Percentiles rank a stretch among this genome's conserved stretches.
These are phyloP conservation scores for Barnettozyma botsteinii DNA, from an alignment of 805 yeast species.

Conservation along the genomic window DNA sequence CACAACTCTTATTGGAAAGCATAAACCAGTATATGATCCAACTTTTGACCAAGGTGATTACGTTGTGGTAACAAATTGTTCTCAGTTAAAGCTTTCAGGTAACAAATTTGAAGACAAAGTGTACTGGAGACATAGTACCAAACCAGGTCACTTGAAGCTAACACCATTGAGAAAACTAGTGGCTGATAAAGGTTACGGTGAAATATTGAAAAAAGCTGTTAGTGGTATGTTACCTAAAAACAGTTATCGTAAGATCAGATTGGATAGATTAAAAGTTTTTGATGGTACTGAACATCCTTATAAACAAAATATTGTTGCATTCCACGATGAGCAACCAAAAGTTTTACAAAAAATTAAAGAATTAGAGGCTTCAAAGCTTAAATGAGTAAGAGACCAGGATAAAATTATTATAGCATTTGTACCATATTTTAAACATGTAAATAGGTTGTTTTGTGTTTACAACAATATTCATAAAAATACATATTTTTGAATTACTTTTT, in stretches of 20 bases:
- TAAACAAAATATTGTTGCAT: conserved; percentile 74
- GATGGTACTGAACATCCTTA: conserved; percentile 91
- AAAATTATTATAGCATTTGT: neutral
- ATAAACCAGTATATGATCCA: conserved; percentile 82
- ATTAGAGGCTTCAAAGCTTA: conserved; percentile 9
- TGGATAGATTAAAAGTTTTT: conserved; percentile 78
- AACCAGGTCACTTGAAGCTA: conserved; percentile 85
- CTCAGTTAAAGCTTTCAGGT: conserved; percentile 77
- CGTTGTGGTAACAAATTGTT: conserved; percentile 92
- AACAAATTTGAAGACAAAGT: conserved; percentile 73
- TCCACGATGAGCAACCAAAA: conserved; percentile 66
- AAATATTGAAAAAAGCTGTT: conserved; percentile 79
- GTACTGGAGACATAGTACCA: conserved; percentile 84
- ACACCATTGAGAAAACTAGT: conserved; percentile 74
- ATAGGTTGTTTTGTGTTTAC: neutral
- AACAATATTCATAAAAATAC: conserved; percentile 1
- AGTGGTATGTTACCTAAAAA: conserved; percentile 96
- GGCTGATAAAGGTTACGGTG: conserved; percentile 81
- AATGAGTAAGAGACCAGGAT: neutral
- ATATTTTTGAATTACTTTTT: conserved; percentile 1
- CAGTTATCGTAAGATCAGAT: conserved; percentile 66
- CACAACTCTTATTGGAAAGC: conserved; percentile 87
- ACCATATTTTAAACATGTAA: conserved; percentile 1
- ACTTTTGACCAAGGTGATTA: conserved; percentile 90
- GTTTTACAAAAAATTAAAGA: conserved; percentile 38